Evolutionary conservation across 139 green algal species (phyloP).

Genomic region (Bryopsis sp.): DNA sequence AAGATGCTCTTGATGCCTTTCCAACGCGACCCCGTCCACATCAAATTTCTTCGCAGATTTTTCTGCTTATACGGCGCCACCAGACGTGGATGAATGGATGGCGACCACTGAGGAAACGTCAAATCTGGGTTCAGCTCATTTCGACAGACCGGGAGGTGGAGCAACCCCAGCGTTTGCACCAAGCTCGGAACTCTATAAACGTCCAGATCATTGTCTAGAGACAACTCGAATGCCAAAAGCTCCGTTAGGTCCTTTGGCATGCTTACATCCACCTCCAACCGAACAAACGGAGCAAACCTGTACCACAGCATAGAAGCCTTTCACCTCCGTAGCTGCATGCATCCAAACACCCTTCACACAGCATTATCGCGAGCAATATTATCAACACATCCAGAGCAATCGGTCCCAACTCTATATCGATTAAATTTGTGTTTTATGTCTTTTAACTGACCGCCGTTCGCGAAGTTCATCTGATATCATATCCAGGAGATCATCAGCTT

Average conservation of each 20-base stretch:
- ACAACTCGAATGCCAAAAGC: slow-evolving; percentile 20
- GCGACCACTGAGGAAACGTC: neutral
- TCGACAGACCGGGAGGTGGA: neutral
- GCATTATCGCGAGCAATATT: too few relatives aligned
- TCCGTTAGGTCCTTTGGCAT: slow-evolving; percentile 31
- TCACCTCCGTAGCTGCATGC: slow-evolving; percentile 2
- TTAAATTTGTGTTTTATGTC: neutral
- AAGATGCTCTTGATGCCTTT: slow-evolving; percentile 17
- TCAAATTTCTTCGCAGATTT: slow-evolving; percentile 6
- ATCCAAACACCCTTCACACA: neutral
- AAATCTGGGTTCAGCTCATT: neutral
- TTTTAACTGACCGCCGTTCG: slow-evolving; percentile 18
- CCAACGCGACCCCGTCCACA: slow-evolving; percentile 1
- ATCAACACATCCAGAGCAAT: too few relatives aligned
- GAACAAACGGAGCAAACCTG: slow-evolving; percentile 49
- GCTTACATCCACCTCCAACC: slow-evolving; percentile 38
- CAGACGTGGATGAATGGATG: slow-evolving; percentile 7
- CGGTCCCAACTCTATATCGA: too few relatives aligned
- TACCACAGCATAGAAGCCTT: too few relatives aligned
- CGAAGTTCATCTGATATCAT: slow-evolving; percentile 57
- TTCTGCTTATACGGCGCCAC: too few relatives aligned
- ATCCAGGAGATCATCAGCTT: slow-evolving; percentile 52
- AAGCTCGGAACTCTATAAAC: slow-evolving; percentile 11
- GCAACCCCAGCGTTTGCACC: too few relatives aligned
- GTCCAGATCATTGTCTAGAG: slow-evolving; percentile 16